These are phyloP conservation scores for Trametes versicolor DNA, from an alignment of 1,284 basidiomycete species.

Conservation along the genomic window DNA sequence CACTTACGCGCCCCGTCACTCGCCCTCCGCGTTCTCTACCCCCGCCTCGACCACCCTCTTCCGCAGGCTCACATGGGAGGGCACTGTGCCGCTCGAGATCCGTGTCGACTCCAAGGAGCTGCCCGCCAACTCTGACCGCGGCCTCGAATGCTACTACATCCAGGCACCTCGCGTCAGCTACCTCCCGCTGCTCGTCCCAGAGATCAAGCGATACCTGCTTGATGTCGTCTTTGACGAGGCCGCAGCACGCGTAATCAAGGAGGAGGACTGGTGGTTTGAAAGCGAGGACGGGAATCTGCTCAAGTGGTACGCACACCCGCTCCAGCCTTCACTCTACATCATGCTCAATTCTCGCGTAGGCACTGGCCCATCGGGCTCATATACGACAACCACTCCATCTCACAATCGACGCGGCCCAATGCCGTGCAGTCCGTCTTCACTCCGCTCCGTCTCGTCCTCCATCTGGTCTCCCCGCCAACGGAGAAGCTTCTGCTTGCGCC, in stretches of 20 bases:
- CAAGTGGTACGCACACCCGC: slow-evolving; percentile 74
- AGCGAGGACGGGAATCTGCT: slow-evolving; percentile 76
- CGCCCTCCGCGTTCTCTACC: slow-evolving; percentile 62
- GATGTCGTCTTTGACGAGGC: slow-evolving; percentile 90
- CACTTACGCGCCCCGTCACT: slow-evolving; percentile 63
- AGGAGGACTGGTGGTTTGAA: slow-evolving; percentile 97
- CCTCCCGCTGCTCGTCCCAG: slow-evolving; percentile 88
- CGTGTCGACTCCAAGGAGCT: slow-evolving; percentile 86
- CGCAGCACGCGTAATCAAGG: slow-evolving; percentile 74
- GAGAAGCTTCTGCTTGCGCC: slow-evolving; percentile 87
- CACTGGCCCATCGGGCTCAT: slow-evolving; percentile 96
- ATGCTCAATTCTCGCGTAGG: slow-evolving; percentile 56
- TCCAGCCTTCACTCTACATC: too few species aligned
- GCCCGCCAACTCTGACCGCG: slow-evolving; percentile 86
- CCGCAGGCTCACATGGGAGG: slow-evolving; percentile 85
- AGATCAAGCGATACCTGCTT: slow-evolving; percentile 86
- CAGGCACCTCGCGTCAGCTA: slow-evolving; percentile 92
- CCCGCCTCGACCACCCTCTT: slow-evolving; percentile 77
- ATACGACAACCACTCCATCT: slow-evolving; percentile 83
- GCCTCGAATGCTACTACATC: slow-evolving; percentile 86
- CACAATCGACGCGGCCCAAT: slow-evolving; percentile 61
- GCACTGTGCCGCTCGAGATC: slow-evolving; percentile 86
- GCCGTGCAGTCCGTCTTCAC: slow-evolving; percentile 54
- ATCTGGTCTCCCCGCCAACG: slow-evolving; percentile 85
- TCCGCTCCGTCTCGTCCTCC: slow-evolving; percentile 83